A percentile compares a stretch with the other conserved stretches of the same genome.
Conservation (phyloP, 2,329 filamentous ascomycete species). For the Chaetoscypha palmicola region DNA sequence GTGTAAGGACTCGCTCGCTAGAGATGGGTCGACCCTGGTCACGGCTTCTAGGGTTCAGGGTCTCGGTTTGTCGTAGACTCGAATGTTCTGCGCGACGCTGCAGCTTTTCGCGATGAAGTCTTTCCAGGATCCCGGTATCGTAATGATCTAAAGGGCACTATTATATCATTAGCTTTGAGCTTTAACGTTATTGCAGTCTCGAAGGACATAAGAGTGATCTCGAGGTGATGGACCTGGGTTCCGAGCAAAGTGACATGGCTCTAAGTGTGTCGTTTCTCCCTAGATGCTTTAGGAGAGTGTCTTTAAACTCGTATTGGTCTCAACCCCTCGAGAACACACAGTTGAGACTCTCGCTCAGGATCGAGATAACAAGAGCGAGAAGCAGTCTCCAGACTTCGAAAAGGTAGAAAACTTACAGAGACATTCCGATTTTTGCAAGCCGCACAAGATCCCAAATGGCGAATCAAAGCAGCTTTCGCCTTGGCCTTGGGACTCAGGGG, state of each 20-base stretch:
- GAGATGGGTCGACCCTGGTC: background rate
- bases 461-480: constrained; percentile 27
- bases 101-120: constrained; percentile 4
- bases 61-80: constrained; percentile 7
- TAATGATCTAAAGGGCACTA: constrained; percentile 28
- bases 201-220: too few species aligned
- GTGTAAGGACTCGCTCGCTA: constrained; percentile 7
- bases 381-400: too few species aligned
- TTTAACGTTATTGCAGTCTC: background rate
- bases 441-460: constrained; percentile 24
- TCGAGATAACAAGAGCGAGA: too few species aligned
- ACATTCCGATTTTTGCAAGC: constrained; percentile 21
- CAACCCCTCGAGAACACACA: too few species aligned
- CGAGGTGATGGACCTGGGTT: too few species aligned
- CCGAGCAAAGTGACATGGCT: too few species aligned
- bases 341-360: too few species aligned
- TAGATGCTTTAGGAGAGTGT: too few species aligned
- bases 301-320: too few species aligned
- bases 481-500: constrained; percentile 17
- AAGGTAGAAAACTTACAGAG: constrained; percentile 10
- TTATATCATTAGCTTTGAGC: background rate
- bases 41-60: background rate
- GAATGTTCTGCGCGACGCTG: too few species aligned
- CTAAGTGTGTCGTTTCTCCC: too few species aligned
- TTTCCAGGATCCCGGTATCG: constrained; percentile 24